phyloP scores from a whole-genome alignment of 768 basidiomycete genomes.

The Holtermannia corniformis region DNA sequence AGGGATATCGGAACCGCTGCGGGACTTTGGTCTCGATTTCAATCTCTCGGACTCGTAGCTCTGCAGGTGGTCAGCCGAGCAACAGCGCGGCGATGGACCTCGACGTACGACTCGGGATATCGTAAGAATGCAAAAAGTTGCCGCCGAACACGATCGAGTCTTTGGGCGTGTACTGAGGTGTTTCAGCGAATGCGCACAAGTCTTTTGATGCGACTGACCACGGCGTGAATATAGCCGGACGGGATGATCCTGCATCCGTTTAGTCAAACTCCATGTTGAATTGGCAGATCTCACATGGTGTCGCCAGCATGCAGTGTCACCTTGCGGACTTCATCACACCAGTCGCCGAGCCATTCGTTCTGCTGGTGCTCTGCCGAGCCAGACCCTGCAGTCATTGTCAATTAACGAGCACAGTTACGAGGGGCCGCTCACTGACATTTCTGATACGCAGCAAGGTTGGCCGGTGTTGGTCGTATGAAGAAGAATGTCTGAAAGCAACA shows the following conservation, averaged over 20 bases:
- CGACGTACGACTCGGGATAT: conserved; percentile 77
- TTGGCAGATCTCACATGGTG: conserved; percentile 31
- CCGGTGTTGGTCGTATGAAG: conserved; percentile 79
- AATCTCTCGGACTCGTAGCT: conserved; percentile 79
- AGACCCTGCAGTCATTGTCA: conserved; percentile 47
- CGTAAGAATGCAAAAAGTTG: conserved; percentile 87
- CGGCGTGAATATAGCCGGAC: conserved; percentile 95
- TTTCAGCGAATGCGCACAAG: too few species aligned
- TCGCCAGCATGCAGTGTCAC: conserved; percentile 35
- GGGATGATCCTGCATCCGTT: conserved; percentile 61
- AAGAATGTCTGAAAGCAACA: conserved; percentile 72
- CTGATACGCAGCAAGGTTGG: conserved; percentile 82
- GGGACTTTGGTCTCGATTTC: conserved; percentile 88
- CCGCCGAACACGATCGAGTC: conserved; percentile 95
- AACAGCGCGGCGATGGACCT: conserved; percentile 34
- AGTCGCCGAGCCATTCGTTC: conserved; percentile 80
- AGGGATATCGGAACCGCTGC: conserved; percentile 78
- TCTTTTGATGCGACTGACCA: conserved; percentile 52
- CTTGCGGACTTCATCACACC: conserved; percentile 83
- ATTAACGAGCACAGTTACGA: not conserved
- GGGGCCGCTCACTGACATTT: too few species aligned
- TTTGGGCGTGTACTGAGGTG: conserved; percentile 76
- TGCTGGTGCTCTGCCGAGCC: conserved; percentile 77
- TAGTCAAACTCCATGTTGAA: conserved; percentile 12
- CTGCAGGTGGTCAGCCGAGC: conserved; percentile 44